Percentiles rank a stretch among this genome's conserved stretches.
phyloP scores from a whole-genome alignment of 176 grass and related monocot genomes.

The Elymus sibiricus region DNA sequence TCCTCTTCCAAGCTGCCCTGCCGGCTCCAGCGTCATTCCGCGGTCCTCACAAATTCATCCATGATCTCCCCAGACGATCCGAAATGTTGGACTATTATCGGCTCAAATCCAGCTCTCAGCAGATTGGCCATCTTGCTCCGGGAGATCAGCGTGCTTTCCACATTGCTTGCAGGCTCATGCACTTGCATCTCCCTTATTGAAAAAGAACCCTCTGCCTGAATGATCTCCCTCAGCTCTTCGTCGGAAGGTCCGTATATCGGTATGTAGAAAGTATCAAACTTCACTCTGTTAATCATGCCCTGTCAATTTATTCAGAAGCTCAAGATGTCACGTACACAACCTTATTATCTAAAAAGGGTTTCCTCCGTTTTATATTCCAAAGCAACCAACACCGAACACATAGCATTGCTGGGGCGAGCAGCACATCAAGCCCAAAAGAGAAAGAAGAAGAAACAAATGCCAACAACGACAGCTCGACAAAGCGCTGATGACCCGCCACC shows the following conservation, averaged over 20 bases:
- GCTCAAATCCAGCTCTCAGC: slow-evolving; percentile 18
- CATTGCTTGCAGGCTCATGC: background rate
- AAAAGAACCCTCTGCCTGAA: slow-evolving; percentile 13
- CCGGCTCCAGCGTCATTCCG: background rate
- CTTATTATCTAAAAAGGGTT: no score
- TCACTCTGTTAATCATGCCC: background rate
- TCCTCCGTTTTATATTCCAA: no score
- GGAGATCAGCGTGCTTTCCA: background rate
- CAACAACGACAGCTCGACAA: no score
- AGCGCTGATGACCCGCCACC: no score
- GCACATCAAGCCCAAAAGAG: no score
- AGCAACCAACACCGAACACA: no score
- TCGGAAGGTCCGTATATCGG: background rate
- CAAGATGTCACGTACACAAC: background rate
- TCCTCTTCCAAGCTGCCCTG: background rate
- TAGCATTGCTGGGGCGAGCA: no score
- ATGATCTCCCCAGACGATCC: background rate
- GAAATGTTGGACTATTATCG: slow-evolving; percentile 23
- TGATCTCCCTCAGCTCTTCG: background rate
- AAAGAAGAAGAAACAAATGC: no score
- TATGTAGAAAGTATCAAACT: slow-evolving; percentile 22
- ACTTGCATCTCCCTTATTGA: background rate
- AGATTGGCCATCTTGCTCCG: background rate
- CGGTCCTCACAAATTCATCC: slow-evolving; percentile 8
- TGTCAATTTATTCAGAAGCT: background rate